Conservation (phyloP, 768 basidiomycete species). For the Collybiopsis confluens region DNA sequence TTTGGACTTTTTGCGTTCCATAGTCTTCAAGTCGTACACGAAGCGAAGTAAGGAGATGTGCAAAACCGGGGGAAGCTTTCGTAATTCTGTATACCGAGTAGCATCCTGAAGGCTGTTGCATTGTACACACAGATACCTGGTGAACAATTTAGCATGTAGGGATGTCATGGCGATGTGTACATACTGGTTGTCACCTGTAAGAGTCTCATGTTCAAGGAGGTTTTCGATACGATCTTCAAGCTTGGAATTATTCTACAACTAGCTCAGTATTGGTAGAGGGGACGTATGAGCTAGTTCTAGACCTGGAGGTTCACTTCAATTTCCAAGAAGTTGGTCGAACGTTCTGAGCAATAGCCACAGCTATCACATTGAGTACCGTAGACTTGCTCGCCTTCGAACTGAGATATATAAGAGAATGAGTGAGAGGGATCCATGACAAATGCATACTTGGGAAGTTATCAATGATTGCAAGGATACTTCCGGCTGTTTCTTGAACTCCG, state of each 20-base stretch:
- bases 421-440: neutral
- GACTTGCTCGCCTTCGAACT: constrained; percentile 87
- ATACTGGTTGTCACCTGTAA: constrained; percentile 85
- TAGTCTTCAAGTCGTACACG: constrained; percentile 72
- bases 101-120: constrained; percentile 78
- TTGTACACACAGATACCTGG: constrained; percentile 74
- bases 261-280: neutral
- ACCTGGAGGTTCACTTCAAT: constrained; percentile 85
- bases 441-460: constrained; percentile 63
- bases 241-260: constrained; percentile 56
- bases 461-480: constrained; percentile 59
- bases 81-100: constrained; percentile 68
- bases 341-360: constrained; percentile 69
- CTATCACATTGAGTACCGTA: constrained; percentile 76
- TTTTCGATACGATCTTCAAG: constrained; percentile 71
- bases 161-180: constrained; percentile 11
- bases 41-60: constrained; percentile 95
- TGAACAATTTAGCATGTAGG: neutral
- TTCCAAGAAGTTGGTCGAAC: constrained; percentile 73
- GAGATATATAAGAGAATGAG: constrained; percentile 3
- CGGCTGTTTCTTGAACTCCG: constrained; percentile 81
- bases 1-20: constrained; percentile 87
- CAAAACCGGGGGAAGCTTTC: constrained; percentile 76
- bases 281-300: neutral
- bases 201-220: constrained; percentile 61